Evolutionary conservation across 2,329 filamentous ascomycete species (phyloP), one percentile per base, ranked within the genome.

Genomic region (Acarospora socialis): DNA sequence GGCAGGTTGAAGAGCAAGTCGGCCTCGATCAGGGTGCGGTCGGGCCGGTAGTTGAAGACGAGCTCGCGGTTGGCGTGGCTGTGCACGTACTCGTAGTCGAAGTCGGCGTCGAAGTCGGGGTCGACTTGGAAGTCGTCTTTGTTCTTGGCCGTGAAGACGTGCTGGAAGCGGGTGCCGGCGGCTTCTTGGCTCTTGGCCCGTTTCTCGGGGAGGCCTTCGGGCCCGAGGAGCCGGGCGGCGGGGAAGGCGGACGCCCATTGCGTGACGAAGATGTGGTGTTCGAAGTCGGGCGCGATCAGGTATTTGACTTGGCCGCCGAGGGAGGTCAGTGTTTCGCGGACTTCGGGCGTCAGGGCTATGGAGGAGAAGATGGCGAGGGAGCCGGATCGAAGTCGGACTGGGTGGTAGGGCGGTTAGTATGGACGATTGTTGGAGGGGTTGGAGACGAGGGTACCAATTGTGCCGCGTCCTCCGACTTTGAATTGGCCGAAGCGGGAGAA

Each of bases 1-100:
- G 90, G 90, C 20, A 93, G 59, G 54, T 94, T 95, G 66, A 95
- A 95, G 43, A 95, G 52, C 24, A 95, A 57, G 54, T 98, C 90
- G 4, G 84, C 90, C 58, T 93, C 63, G 49, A 98, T 86, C 26
- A 98, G 59, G 0, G 83, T 79, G 35, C 65, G 62, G 8, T 81
- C 76, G 0, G 81, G 83, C 51, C 75, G 77, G 64, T 92, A 84
- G 49, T 77, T 61, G 57, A 95, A 83, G 16, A 90, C 83, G 18
- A 95, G 61, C 57, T 98, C 90, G 50, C 81, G 79, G 60, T 92
- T 94, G 18, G 65, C 59, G 55, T 95, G 74, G 3, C 71, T 71
- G 45, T 80, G 69, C 35, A 94, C 76, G 53, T 80, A 93, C 56
- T 93, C 86, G 45, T 72, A 73, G 21, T 82, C 76, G 49, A 95